These are phyloP conservation scores for Bisporella sp. DNA, from an alignment of 2,329 filamentous ascomycete species.

Conservation along the genomic window DNA sequence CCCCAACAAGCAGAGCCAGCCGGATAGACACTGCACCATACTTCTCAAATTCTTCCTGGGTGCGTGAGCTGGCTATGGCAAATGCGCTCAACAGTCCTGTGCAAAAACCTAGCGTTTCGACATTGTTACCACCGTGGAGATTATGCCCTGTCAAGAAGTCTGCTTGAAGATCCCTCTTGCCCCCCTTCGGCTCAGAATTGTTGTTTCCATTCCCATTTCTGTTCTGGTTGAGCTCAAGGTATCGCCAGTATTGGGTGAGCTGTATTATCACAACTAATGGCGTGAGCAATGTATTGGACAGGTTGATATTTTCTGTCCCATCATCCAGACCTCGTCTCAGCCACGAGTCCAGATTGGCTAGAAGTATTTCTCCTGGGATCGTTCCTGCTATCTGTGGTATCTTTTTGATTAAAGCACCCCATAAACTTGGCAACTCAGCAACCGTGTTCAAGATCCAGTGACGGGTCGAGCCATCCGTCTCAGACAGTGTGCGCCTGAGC, in stretches of 20 bases:
- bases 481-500: no score
- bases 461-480: no score
- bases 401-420: constrained; percentile 9
- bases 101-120: constrained; percentile 32
- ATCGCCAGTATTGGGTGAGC: constrained; percentile 10
- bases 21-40: constrained; percentile 33
- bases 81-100: constrained; percentile 33
- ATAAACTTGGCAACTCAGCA: constrained; percentile 10
- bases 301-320: no score
- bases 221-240: constrained; percentile 17
- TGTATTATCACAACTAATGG: no score
- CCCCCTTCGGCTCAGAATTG: no score
- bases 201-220: constrained; percentile 24
- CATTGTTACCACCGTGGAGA: no score
- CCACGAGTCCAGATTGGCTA: no score
- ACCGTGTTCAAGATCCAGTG: constrained; percentile 18
- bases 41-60: constrained; percentile 22
- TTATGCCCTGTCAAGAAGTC: not conserved
- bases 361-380: no score
- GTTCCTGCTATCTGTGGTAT: no score
- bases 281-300: no score
- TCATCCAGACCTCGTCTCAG: no score
- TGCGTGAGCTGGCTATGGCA: constrained; percentile 28
- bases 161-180: not conserved
- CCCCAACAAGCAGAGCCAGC: constrained; percentile 32